Evolutionary conservation across 176 grass and related monocot genomes (phyloP).

Genomic region (Avena eriantha): DNA sequence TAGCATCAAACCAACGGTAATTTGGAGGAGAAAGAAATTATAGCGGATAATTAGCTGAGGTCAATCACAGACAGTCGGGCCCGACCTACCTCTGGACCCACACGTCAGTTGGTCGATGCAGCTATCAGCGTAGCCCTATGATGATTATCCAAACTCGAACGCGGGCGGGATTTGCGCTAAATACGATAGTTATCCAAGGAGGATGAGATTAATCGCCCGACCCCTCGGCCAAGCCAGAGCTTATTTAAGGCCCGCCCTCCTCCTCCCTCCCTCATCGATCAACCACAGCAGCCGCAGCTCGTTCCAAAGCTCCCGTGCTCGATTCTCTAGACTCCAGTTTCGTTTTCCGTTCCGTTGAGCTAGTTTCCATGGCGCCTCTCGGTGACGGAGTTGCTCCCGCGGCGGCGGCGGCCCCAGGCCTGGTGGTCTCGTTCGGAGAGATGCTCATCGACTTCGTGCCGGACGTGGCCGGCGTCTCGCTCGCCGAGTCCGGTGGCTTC

Average conservation of each 20-base stretch:
- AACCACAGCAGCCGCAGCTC: background rate
- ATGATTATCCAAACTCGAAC: no score
- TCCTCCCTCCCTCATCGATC: background rate
- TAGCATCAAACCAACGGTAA: no score
- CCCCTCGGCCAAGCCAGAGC: background rate
- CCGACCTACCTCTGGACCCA: no score
- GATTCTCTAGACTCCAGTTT: background rate
- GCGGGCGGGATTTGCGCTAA: no score
- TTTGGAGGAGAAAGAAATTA: no score
- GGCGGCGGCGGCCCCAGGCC: conserved; percentile 1
- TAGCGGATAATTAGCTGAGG: no score
- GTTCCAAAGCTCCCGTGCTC: background rate
- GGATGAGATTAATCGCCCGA: no score
- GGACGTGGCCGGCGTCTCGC: conserved; percentile 68
- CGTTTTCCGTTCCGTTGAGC: background rate
- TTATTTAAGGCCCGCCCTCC: background rate
- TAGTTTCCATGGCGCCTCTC: conserved; percentile 43
- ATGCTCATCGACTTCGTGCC: conserved; percentile 95
- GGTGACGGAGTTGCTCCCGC: conserved; percentile 25
- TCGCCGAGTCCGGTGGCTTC: conserved; percentile 80
- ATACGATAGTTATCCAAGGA: no score
- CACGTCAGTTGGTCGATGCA: no score
- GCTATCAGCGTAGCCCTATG: no score
- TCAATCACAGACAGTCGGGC: no score
- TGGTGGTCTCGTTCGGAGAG: conserved; percentile 88